Conservation (phyloP, 495 filamentous ascomycete species). For the Cercophora sp. region DNA sequence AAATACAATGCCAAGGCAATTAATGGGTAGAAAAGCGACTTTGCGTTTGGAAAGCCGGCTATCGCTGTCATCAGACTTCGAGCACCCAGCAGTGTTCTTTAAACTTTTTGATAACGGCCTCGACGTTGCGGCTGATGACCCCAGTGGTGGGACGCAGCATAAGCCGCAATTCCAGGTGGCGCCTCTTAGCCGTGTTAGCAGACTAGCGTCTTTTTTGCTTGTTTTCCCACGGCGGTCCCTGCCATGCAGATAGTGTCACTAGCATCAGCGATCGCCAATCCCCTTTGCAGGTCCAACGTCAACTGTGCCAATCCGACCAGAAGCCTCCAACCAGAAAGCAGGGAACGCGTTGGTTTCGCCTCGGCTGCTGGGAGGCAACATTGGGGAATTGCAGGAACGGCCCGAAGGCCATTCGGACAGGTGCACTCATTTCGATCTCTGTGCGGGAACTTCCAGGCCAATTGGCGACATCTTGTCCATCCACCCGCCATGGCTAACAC, state of each 20-base stretch:
- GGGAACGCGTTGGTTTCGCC: not conserved
- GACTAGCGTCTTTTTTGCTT: not conserved
- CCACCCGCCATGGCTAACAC: constrained; percentile 12
- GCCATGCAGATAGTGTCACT: not conserved
- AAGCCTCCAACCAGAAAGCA: not conserved
- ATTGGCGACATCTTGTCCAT: too few relatives aligned
- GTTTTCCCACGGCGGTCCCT: not conserved
- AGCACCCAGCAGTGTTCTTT: not conserved
- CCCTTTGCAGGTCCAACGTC: constrained; percentile 18
- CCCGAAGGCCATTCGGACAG: too few relatives aligned
- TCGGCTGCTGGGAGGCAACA: too few relatives aligned
- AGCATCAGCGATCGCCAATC: not conserved
- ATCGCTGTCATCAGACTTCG: too few relatives aligned
- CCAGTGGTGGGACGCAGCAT: constrained; percentile 10
- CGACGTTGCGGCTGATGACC: constrained; percentile 19
- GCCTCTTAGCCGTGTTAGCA: constrained; percentile 12
- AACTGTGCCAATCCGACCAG: constrained; percentile 5
- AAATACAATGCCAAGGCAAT: too few relatives aligned
- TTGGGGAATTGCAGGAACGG: too few relatives aligned
- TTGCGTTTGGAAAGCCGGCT: too few relatives aligned
- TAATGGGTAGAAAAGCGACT: too few relatives aligned
- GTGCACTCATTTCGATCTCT: too few relatives aligned
- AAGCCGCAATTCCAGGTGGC: constrained; percentile 11
- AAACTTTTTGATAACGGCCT: constrained; percentile 4
- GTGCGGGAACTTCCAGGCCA: too few relatives aligned